phyloP scores from a whole-genome alignment of 2,329 filamentous ascomycete genomes.

The Aspergillus fructus region DNA sequence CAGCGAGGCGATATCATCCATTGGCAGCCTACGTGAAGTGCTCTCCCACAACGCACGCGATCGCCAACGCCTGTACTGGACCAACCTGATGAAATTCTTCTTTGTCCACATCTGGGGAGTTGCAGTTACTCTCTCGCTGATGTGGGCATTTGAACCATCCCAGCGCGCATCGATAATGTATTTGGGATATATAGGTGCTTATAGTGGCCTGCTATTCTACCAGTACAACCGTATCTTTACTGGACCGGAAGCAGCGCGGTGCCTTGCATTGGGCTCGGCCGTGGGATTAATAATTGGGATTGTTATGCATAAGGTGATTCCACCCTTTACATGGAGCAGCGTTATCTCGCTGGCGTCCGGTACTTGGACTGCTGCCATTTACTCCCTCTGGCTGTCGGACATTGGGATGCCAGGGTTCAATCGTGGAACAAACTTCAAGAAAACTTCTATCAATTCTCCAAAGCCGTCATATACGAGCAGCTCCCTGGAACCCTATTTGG shows the following conservation, averaged over 20 bases:
- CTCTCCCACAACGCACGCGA: slow-evolving; percentile 41
- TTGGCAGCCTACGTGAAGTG: slow-evolving; percentile 16
- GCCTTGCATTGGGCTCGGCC: slow-evolving; percentile 39
- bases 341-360: slow-evolving; percentile 49
- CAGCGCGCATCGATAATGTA: slow-evolving; percentile 49
- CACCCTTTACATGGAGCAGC: slow-evolving; percentile 44
- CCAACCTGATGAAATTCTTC: slow-evolving; percentile 49
- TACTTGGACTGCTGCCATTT: slow-evolving; percentile 53
- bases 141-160: slow-evolving; percentile 51
- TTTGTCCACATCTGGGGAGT: slow-evolving; percentile 53
- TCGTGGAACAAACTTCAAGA: not conserved
- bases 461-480: slow-evolving; percentile 17
- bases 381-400: slow-evolving; percentile 48
- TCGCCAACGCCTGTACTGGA: slow-evolving; percentile 51
- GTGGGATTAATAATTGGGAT: slow-evolving; percentile 46
- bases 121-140: slow-evolving; percentile 47
- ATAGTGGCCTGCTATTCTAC: slow-evolving; percentile 54
- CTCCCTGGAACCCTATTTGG: slow-evolving; percentile 22
- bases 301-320: slow-evolving; percentile 38
- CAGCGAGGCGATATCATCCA: slow-evolving; percentile 7
- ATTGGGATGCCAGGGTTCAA: slow-evolving; percentile 42
- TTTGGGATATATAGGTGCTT: slow-evolving; percentile 48
- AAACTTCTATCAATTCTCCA: not conserved
- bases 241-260: slow-evolving; percentile 40
- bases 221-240: slow-evolving; percentile 55